Conservation (phyloP, 768 basidiomycete species). For the Daedaleopsis sinensis region DNA sequence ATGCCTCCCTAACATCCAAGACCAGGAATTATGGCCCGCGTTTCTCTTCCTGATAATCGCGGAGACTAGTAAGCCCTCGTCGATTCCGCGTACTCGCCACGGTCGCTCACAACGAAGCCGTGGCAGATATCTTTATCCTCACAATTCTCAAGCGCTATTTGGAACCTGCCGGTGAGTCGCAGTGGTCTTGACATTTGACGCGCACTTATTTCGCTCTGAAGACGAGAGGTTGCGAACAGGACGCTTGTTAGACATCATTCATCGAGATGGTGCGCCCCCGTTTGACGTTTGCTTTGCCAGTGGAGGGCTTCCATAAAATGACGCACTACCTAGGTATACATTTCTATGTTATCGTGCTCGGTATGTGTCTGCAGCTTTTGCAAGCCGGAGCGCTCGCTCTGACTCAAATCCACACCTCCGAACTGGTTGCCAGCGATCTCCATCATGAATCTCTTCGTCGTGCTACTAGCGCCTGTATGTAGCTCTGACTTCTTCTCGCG, state of each 20-base stretch:
- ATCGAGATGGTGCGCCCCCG: slow-evolving; percentile 10
- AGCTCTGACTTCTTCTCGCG: background rate
- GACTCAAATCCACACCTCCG: background rate
- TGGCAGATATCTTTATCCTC: background rate
- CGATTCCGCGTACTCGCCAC: background rate
- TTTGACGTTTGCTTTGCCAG: too few species aligned
- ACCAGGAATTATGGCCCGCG: slow-evolving; percentile 1
- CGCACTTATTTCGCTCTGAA: too few species aligned
- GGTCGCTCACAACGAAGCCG: background rate
- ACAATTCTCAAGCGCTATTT: background rate
- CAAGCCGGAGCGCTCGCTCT: background rate
- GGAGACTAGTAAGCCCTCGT: background rate
- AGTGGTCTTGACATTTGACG: too few species aligned
- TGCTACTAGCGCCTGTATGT: slow-evolving; percentile 6
- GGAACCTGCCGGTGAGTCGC: too few species aligned
- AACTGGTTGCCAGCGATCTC: background rate
- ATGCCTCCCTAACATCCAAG: background rate
- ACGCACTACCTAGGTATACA: background rate
- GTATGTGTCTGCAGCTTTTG: background rate
- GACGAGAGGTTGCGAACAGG: too few species aligned
- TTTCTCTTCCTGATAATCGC: background rate
- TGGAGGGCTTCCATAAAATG: background rate
- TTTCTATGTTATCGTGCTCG: slow-evolving; percentile 8
- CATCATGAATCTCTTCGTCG: slow-evolving; percentile 7
- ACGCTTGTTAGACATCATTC: slow-evolving; percentile 4